A percentile compares a stretch with the other conserved stretches of the same genome.
These are phyloP conservation scores for Wickerhamiella shivajii DNA, from an alignment of 805 yeast species.

Conservation along the genomic window DNA sequence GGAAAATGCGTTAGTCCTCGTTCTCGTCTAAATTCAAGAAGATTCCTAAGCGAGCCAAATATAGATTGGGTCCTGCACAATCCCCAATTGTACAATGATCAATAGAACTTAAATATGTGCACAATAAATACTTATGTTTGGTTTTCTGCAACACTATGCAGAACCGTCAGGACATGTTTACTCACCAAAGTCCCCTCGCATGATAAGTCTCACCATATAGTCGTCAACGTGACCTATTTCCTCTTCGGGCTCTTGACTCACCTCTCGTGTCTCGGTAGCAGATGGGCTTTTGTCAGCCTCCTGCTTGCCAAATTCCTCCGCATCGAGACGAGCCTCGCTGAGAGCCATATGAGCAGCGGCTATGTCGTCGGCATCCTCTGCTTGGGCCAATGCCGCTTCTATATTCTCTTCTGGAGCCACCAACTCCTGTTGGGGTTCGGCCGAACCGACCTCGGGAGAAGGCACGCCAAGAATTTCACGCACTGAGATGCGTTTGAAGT, in stretches of 20 bases:
- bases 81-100: too few relatives aligned
- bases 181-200: slow-evolving; percentile 40
- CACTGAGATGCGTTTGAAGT: slow-evolving; percentile 75
- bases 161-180: too few relatives aligned
- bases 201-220: slow-evolving; percentile 85
- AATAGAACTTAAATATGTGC: background rate
- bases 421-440: slow-evolving; percentile 9
- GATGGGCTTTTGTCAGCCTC: background rate
- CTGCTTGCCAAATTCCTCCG: slow-evolving; percentile 52
- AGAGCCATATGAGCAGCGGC: slow-evolving; percentile 81
- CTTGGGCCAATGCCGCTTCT: slow-evolving; percentile 64
- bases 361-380: slow-evolving; percentile 70
- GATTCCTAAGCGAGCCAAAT: too few relatives aligned
- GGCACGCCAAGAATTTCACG: slow-evolving; percentile 46
- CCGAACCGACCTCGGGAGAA: background rate
- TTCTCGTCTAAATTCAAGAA: too few relatives aligned
- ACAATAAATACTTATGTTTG: slow-evolving; percentile 3
- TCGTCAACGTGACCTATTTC: slow-evolving; percentile 70
- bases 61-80: too few relatives aligned
- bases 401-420: slow-evolving; percentile 22
- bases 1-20: too few relatives aligned
- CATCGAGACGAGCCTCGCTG: slow-evolving; percentile 71
- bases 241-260: slow-evolving; percentile 32
- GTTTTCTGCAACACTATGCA: too few relatives aligned
- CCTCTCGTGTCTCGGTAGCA: slow-evolving; percentile 39